Evolutionary conservation across 2,329 filamentous ascomycete genomes (phyloP), one percentile per base, ranked within the genome.

Genomic region (Trichoderma polysporum): DNA sequence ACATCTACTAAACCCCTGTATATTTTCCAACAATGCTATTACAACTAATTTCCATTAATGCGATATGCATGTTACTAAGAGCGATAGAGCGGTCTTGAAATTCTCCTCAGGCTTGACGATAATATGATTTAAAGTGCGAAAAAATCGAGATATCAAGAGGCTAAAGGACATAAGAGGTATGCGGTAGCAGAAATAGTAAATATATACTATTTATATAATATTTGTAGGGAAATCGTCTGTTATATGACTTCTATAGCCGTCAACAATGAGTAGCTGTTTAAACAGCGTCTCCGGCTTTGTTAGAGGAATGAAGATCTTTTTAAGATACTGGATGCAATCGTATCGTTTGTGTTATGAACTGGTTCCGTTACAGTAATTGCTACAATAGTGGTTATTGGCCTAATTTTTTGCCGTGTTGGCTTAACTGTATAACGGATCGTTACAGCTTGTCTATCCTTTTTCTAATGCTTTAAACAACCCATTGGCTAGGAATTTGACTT

Each of bases 361-460:
- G n/a, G n/a, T n/a, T n/a, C n/a, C n/a, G n/a, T n/a, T n/a, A n/a
- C n/a, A n/a, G n/a, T n/a, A n/a, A n/a, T n/a, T n/a, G n/a, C n/a
- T n/a, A n/a, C n/a, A n/a, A n/a, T n/a, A n/a, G n/a, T n/a, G n/a
- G n/a, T n/a, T n/a, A n/a, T n/a, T n/a, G n/a, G n/a, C n/a, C n/a
- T n/a, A n/a, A n/a, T n/a, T n/a, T n/a, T n/a, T n/a, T n/a, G n/a
- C n/a, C n/a, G n/a, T n/a, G n/a, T n/a, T n/a, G n/a, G n/a, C n/a
- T n/a, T n/a, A n/a, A n/a, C n/a, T n/a, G n/a, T n/a, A n/a, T n/a
- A n/a, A n/a, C n/a, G n/a, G n/a, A n/a, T n/a, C n/a, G n/a, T n/a
- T n/a, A n/a, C n/a, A n/a, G n/a, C 27, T 68, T 12, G 69, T 73
- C 70, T 59, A 74, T 33, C 71, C 70, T 57, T 71, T 73, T 3